phyloP scores from a whole-genome alignment of 305 asterid species.

The Fraxinus sp. region DNA sequence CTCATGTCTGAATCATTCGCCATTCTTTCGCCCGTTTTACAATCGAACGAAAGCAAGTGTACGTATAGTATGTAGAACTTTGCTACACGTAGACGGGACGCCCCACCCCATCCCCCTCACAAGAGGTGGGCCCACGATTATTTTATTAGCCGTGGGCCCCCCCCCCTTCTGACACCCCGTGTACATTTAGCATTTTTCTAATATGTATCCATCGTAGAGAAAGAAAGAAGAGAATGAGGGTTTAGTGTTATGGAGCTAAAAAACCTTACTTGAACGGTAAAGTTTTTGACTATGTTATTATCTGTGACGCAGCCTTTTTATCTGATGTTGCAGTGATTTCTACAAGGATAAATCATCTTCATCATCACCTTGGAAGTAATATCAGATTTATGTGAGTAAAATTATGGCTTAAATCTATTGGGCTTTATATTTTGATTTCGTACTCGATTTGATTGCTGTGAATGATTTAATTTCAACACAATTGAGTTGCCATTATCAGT shows the following conservation, averaged over 20 bases:
- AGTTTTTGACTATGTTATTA: constrained; percentile 23
- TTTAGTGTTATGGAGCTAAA: constrained; percentile 29
- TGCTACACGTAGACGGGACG: no score
- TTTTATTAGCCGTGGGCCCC: no score
- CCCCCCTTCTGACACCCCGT: no score
- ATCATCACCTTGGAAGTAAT: not conserved
- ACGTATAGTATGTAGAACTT: not conserved
- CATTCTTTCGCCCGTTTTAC: constrained; percentile 37
- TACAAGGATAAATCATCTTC: not conserved
- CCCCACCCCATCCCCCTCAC: no score
- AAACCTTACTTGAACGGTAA: constrained; percentile 50
- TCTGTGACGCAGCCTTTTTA: constrained; percentile 4
- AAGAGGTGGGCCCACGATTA: no score
- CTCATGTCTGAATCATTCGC: constrained; percentile 79
- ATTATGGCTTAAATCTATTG: not conserved
- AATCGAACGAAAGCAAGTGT: not conserved
- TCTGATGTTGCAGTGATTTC: not conserved
- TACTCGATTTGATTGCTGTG: not conserved
- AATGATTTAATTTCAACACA: not conserved
- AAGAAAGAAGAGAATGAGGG: constrained; percentile 27
- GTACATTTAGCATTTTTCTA: no score
- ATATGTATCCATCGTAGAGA: not conserved
- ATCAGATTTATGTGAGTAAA: not conserved
- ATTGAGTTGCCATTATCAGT: not conserved
- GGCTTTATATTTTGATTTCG: not conserved